These are phyloP conservation scores for Hamigera avellanea DNA, from an alignment of 495 filamentous ascomycete genomes.

Conservation along the genomic window DNA sequence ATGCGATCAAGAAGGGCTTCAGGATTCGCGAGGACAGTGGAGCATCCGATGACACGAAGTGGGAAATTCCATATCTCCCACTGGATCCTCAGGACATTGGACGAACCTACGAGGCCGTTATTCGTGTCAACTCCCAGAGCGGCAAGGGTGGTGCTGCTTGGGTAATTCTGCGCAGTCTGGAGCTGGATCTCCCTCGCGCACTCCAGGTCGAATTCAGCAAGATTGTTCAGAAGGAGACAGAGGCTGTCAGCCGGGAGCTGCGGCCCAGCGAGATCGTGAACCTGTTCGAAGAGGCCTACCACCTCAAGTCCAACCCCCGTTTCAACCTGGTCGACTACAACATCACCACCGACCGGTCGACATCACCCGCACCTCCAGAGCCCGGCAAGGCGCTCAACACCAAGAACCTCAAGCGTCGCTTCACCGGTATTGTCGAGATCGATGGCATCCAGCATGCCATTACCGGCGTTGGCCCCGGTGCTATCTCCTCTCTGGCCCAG, in stretches of 20 bases:
- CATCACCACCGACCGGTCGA: slow-evolving; percentile 74
- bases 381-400: slow-evolving; percentile 60
- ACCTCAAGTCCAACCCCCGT: slow-evolving; percentile 65
- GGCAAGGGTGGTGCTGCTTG: slow-evolving; percentile 94
- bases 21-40: slow-evolving; percentile 49
- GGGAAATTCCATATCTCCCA: slow-evolving; percentile 81
- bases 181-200: slow-evolving; percentile 87
- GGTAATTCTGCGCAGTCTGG: slow-evolving; percentile 78
- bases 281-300: slow-evolving; percentile 82
- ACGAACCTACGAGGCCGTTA: slow-evolving; percentile 91
- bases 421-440: slow-evolving; percentile 78
- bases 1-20: slow-evolving; percentile 98
- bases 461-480: slow-evolving; percentile 74
- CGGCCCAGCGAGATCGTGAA: slow-evolving; percentile 68
- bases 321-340: slow-evolving; percentile 88
- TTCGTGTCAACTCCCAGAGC: slow-evolving; percentile 92
- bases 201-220: slow-evolving; percentile 85
- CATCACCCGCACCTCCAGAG: slow-evolving; percentile 58
- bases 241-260: slow-evolving; percentile 68
- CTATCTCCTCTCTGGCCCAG: slow-evolving; percentile 77
- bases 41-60: slow-evolving; percentile 47
- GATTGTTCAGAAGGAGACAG: slow-evolving; percentile 71
- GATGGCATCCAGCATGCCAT: slow-evolving; percentile 71
- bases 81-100: slow-evolving; percentile 91
- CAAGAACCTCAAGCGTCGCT: slow-evolving; percentile 67